Evolutionary conservation across 1,139 yeast genomes (phyloP).

Genomic region (Hansenula lynferdii): DNA sequence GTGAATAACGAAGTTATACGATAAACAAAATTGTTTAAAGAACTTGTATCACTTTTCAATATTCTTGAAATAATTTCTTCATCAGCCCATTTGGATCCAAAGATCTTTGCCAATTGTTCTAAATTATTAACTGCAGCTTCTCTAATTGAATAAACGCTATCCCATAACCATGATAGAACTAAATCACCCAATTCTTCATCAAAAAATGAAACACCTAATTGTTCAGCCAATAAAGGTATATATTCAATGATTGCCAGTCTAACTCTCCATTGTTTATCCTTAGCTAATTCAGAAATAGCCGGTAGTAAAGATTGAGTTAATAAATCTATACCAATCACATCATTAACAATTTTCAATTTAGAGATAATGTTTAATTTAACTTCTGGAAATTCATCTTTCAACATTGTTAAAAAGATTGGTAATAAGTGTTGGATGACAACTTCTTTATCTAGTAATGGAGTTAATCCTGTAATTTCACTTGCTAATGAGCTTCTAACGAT

Average conservation of each 20-base stretch:
- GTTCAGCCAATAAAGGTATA: constrained; percentile 94
- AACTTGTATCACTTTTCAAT: constrained; percentile 41
- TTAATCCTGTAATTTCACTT: constrained; percentile 77
- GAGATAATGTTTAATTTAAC: constrained; percentile 93
- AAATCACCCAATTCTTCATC: constrained; percentile 86
- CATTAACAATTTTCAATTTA: constrained; percentile 85
- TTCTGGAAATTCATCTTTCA: constrained; percentile 95
- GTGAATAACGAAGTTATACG: constrained; percentile 91
- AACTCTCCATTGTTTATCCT: constrained; percentile 97
- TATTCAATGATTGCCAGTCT: constrained; percentile 96
- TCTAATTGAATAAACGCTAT: constrained; percentile 92
- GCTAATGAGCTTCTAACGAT: constrained; percentile 93
- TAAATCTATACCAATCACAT: constrained; percentile 87
- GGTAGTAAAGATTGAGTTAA: constrained; percentile 87
- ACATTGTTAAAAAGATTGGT: constrained; percentile 89
- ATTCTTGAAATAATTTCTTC: constrained; percentile 76
- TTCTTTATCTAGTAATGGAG: constrained; percentile 84
- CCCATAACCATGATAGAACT: constrained; percentile 98
- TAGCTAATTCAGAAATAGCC: constrained; percentile 93
- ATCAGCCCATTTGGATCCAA: constrained; percentile 94
- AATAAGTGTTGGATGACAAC: constrained; percentile 76
- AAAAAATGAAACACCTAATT: constrained; percentile 89
- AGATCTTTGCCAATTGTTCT: constrained; percentile 73
- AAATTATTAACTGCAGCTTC: constrained; percentile 92
- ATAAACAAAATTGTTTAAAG: constrained; percentile 59